A percentile compares a stretch with the other conserved stretches of the same genome.
Conservation (phyloP, 805 yeast species). For the Lipomyces yamadae region DNA sequence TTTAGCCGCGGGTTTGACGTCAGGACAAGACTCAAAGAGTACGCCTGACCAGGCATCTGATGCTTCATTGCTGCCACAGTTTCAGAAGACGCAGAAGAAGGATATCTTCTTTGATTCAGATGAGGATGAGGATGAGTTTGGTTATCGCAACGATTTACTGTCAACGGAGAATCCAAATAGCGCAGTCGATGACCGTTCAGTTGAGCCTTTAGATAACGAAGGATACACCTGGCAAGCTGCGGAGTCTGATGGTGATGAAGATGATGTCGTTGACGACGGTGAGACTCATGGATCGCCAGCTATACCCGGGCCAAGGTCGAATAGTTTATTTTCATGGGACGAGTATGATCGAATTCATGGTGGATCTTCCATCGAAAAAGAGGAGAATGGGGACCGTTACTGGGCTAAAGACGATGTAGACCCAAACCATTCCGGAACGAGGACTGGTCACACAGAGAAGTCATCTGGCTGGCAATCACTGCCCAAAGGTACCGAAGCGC, state of each 20-base stretch:
- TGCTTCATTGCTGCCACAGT: neutral
- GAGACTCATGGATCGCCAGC: neutral
- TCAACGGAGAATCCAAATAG: too few species aligned
- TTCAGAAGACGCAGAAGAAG: neutral
- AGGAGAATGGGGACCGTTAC: neutral
- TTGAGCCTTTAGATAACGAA: neutral
- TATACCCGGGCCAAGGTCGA: neutral
- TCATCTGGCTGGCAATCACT: neutral
- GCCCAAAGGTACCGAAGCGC: neutral
- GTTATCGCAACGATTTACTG: neutral
- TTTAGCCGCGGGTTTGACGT: neutral
- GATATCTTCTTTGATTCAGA: neutral
- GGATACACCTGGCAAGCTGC: neutral
- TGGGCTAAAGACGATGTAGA: neutral
- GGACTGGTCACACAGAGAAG: neutral
- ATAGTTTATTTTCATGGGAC: constrained; percentile 6
- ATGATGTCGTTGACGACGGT: neutral
- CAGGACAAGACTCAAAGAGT: neutral
- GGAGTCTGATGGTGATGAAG: neutral
- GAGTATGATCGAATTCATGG: constrained; percentile 3
- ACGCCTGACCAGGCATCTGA: neutral
- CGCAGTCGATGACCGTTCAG: too few species aligned
- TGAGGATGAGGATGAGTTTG: neutral
- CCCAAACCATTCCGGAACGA: neutral
- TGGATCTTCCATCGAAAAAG: neutral